Base-by-base conservation (phyloP, 768 basidiomycete species). In the Scleroderma bovista region DNA sequence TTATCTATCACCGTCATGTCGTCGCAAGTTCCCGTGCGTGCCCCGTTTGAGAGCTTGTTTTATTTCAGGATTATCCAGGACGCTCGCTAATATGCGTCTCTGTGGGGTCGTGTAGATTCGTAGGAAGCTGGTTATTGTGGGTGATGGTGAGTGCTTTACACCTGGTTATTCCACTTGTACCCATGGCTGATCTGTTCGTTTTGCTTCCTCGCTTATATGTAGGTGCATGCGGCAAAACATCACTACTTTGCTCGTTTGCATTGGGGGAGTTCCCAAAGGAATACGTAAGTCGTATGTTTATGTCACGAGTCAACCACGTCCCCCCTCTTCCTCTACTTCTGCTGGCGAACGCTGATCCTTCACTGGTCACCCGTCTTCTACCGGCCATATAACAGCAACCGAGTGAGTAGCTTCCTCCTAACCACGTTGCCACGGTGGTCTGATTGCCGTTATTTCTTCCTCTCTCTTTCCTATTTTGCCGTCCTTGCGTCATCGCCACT, bases 141-240 rank as follows among this genome's bases (percentile, higher is more conserved):
- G 95, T 59, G 95, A 99, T 71, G 95, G 95, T 75, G 75, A 66
- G 83, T 76, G 58, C 40, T 29, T 4, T 9, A 29, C 9, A 4
- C 43, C 32, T 16, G 41, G 36, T 23, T 39, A 34, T 39, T 44
- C 20, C 37, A 12, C 50, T 53, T 48, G 42, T 50, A 52, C n/a
- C n/a, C n/a, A n/a, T n/a, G n/a, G n/a, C n/a, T n/a, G n/a, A 52
- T 43, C 6, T 43, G 23, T n/a, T n/a, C 41, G 23, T 43, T 20
- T 20, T 11, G n/a, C n/a, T 6, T 7, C 22, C 16, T 44, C 48
- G 34, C 31, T 48, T 51, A 50, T 68, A 48, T 64, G 46, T 55
- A 89, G 88, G 88, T 74, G 95, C 95, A 54, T 96, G 93, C 62
- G 95, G 96, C 61, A 99, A 99, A 78, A 93, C 93, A 17, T 92